Percentiles rank a stretch among this genome's conserved stretches.
phyloP scores from a whole-genome alignment of 306 rosid genomes.

The Arachis hypogaea region DNA sequence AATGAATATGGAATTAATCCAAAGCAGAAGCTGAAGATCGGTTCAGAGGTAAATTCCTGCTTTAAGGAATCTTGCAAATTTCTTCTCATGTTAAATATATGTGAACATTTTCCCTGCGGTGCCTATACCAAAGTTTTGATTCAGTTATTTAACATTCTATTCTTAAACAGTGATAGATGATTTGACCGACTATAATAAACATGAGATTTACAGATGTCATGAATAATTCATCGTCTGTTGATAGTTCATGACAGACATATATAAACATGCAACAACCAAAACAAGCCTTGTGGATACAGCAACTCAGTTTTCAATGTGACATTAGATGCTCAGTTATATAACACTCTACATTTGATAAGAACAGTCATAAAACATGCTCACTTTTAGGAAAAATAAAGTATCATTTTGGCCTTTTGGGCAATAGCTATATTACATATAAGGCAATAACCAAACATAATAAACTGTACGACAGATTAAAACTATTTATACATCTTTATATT shows the following conservation, averaged over 20 bases:
- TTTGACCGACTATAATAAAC: neutral
- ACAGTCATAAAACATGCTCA: too few relatives aligned
- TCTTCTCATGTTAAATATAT: neutral
- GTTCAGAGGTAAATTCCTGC: constrained; percentile 70
- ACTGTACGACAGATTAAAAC: neutral
- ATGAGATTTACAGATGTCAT: neutral
- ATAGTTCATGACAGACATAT: neutral
- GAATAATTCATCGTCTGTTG: neutral
- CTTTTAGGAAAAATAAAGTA: too few relatives aligned
- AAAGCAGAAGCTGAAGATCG: constrained; percentile 89
- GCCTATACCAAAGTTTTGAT: neutral
- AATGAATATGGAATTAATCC: constrained; percentile 97
- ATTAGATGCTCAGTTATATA: neutral
- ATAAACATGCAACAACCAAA: neutral
- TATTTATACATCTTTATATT: constrained; percentile 4
- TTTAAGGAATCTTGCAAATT: constrained; percentile 32
- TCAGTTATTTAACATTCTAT: neutral
- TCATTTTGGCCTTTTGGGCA: too few relatives aligned
- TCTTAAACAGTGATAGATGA: neutral
- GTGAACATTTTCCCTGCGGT: neutral
- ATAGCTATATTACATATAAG: too few relatives aligned
- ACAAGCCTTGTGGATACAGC: neutral
- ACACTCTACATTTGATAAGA: too few relatives aligned
- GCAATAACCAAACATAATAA: too few relatives aligned
- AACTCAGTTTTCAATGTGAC: neutral